These are phyloP conservation scores for Crucibulum laeve DNA, from an alignment of 768 basidiomycete genomes.

Conservation along the genomic window DNA sequence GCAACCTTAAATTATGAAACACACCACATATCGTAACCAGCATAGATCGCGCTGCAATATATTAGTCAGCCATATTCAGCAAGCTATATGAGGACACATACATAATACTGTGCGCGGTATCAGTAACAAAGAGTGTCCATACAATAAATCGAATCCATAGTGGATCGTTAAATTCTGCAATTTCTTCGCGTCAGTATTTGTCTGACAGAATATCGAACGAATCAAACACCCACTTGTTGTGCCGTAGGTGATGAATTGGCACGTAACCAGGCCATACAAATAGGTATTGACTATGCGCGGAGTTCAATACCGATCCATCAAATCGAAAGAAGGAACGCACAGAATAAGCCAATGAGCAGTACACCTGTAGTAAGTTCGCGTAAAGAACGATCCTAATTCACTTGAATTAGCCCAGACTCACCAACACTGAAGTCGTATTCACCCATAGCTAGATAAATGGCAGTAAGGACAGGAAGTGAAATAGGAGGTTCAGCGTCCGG, in stretches of 20 bases:
- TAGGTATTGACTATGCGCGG: conserved; percentile 22
- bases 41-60: conserved; percentile 28
- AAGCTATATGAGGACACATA: conserved; percentile 14
- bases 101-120: conserved; percentile 32
- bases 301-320: not conserved
- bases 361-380: conserved; percentile 13
- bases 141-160: conserved; percentile 31
- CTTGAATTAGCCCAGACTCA: no score
- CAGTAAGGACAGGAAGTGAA: not conserved
- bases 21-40: conserved; percentile 28
- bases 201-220: conserved; percentile 1
- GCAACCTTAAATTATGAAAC: not conserved
- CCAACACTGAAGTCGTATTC: conserved; percentile 20
- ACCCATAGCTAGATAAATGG: conserved; percentile 18
- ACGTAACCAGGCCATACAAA: conserved; percentile 37
- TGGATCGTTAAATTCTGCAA: conserved; percentile 31
- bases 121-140: conserved; percentile 24
- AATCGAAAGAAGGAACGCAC: conserved; percentile 9
- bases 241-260: conserved; percentile 36
- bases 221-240: conserved; percentile 24
- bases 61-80: conserved; percentile 2
- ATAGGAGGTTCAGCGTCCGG: no score
- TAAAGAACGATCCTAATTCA: not conserved
- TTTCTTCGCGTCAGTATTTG: conserved; percentile 1
- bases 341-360: conserved; percentile 22